These are phyloP conservation scores for Byssochlamys sp. DNA, from an alignment of 2,329 filamentous ascomycete genomes.

Conservation along the genomic window DNA sequence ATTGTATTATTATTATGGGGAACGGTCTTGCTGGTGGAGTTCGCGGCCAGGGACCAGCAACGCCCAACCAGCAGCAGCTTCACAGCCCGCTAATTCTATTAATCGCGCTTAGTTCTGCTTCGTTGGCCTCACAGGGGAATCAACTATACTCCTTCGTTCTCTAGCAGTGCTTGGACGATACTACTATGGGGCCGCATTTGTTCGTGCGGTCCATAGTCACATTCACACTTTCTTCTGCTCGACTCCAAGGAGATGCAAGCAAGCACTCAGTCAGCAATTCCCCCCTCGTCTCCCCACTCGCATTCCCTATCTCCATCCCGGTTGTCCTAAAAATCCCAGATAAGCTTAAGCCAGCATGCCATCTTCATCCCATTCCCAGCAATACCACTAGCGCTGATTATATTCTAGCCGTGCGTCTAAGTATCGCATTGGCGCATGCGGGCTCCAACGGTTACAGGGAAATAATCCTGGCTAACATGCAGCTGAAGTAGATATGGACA, in stretches of 20 bases:
- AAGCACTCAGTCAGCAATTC: not conserved
- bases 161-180: not conserved
- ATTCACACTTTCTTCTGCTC: not conserved
- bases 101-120: too few relatives aligned
- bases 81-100: too few relatives aligned
- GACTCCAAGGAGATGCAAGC: not conserved
- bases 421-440: not conserved
- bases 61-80: not conserved
- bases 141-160: not conserved
- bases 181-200: not conserved
- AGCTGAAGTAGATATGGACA: not conserved
- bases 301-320: not conserved
- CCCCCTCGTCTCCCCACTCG: not conserved
- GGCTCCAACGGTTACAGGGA: not conserved
- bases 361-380: not conserved
- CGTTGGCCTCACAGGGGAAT: not conserved
- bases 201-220: not conserved
- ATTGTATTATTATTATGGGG: not conserved
- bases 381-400: not conserved
- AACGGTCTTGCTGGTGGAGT: not conserved
- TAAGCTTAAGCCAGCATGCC: not conserved
- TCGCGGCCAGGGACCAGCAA: not conserved
- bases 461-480: not conserved
- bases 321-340: not conserved
- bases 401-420: not conserved